Evolutionary conservation across 345 rosid species (phyloP).

Genomic region (Anastatica hierochuntica): DNA sequence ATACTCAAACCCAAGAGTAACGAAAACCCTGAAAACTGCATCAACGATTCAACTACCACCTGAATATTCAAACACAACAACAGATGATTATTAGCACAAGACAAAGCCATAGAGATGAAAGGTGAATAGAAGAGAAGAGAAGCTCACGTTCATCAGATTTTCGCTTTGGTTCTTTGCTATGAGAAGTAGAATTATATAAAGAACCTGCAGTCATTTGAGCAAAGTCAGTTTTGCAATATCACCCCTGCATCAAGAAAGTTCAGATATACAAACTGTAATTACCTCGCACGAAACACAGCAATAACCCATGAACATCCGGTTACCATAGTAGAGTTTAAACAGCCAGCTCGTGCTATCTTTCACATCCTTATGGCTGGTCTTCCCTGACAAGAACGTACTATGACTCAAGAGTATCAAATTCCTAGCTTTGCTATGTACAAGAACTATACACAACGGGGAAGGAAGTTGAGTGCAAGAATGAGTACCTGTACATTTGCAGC

Average conservation of each 20-base stretch:
- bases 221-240: no score
- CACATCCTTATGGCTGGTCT: slow-evolving; percentile 92
- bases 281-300: slow-evolving; percentile 98
- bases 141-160: slow-evolving; percentile 60
- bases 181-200: slow-evolving; percentile 78
- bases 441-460: neutral
- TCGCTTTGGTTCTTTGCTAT: slow-evolving; percentile 54
- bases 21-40: slow-evolving; percentile 42
- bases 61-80: no score
- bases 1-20: slow-evolving; percentile 48
- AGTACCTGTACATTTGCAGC: slow-evolving; percentile 98
- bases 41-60: slow-evolving; percentile 43
- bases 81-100: no score
- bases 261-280: neutral
- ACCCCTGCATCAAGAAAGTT: no score
- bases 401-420: slow-evolving; percentile 17
- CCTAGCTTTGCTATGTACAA: neutral
- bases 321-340: slow-evolving; percentile 89
- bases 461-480: neutral
- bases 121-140: neutral
- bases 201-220: slow-evolving; percentile 46
- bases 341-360: slow-evolving; percentile 96
- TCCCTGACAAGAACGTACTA: slow-evolving; percentile 90
- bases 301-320: slow-evolving; percentile 88
- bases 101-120: neutral